Evolutionary conservation across 768 basidiomycete species (phyloP), one percentile per base, ranked within the genome.

Genomic region (Hericium coralloides): DNA sequence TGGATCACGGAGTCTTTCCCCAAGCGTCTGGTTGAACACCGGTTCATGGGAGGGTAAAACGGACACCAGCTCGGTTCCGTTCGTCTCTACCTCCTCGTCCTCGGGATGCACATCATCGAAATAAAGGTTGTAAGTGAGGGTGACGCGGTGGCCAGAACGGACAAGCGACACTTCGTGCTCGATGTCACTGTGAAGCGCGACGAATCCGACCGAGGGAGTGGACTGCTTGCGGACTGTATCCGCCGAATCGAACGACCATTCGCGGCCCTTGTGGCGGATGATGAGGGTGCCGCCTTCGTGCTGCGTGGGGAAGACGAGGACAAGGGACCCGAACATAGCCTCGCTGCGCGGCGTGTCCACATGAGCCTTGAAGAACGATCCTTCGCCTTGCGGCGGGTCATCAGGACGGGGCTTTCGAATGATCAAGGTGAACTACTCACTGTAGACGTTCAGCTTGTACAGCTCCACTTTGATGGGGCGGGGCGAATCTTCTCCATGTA

Each of bases 121-220:
- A 57, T 70, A 69, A 17, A 76, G 70, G 59, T 76, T 77, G 63
- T 74, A 77, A 1, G 78, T 74, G 51, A 80, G 48, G 2, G 74
- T 79, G 45, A 80, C 68, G 2, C 79, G 72, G 31, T 72, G 63
- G 0, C 79, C 78, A 1, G 71, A 67, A 4, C 36, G 67, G 55
- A 79, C 74, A 0, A 66, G 69, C 18, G 68, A 48, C 52, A 80
- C 74, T 53, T 80, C 76, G 56, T 78, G 76, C 47, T 78, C 72
- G 56, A 77, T 66, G 45, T 79, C 76, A 39, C 70, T 69, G 65
- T 69, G 73, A 57, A 79, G 76, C 14, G 75, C 73, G 26, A 68
- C 66, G 63, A 74, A 79, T 9, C 67, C 70, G 12, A 74, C 64
- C 7, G 56, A 65, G 6, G 64, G 60, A 3, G 15, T 18, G 4